Percentiles rank a stretch among this genome's conserved stretches.
Evolutionary conservation across 2,329 filamentous ascomycete species (phyloP).

Genomic region (Pestalotiopsis sp.): DNA sequence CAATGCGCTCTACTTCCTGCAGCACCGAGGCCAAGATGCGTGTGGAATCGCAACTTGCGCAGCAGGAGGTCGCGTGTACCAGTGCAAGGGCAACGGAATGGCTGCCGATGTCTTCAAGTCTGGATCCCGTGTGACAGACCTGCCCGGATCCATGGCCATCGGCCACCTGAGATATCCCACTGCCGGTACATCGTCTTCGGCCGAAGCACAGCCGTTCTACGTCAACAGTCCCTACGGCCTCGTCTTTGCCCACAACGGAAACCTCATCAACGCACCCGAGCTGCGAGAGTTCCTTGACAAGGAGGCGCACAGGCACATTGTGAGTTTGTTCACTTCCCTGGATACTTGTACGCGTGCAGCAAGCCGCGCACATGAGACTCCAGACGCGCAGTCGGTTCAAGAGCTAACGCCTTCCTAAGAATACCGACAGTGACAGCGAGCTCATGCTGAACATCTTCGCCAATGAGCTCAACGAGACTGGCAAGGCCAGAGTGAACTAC

Average conservation of each 20-base stretch:
- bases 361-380: too few relatives aligned
- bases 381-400: neutral
- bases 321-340: neutral
- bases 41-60: conserved; percentile 75
- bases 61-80: conserved; percentile 68
- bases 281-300: conserved; percentile 55
- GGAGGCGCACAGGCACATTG: conserved; percentile 65
- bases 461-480: conserved; percentile 77
- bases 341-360: too few relatives aligned
- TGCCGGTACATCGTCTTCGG: conserved; percentile 25
- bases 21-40: conserved; percentile 38
- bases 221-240: conserved; percentile 77
- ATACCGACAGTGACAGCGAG: conserved; percentile 21
- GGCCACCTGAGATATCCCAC: conserved; percentile 11
- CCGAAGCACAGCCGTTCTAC: conserved; percentile 81
- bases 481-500: conserved; percentile 80
- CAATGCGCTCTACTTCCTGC: conserved; percentile 58
- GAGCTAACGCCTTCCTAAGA: neutral
- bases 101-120: conserved; percentile 70
- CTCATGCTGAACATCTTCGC: conserved; percentile 70
- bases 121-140: conserved; percentile 64
- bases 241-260: conserved; percentile 73
- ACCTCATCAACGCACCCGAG: conserved; percentile 72
- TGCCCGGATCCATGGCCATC: conserved; percentile 71
- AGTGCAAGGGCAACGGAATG: conserved; percentile 78